phyloP scores from a whole-genome alignment of 2,329 filamentous ascomycete genomes.

The Scleromitrula shiraiana region DNA sequence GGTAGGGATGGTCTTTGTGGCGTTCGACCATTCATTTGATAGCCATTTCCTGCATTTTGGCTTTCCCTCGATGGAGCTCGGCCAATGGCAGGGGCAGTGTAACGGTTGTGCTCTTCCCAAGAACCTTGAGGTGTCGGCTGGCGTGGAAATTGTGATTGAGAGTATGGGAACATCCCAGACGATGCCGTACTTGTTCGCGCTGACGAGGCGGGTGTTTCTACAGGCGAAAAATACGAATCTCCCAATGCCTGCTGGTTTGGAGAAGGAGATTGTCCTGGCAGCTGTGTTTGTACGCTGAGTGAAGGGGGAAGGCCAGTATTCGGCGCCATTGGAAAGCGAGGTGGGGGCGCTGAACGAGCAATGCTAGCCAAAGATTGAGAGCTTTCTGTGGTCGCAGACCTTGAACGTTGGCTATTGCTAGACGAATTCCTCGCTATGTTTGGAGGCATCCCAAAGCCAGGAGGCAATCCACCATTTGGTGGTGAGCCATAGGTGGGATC shows the following conservation, averaged over 20 bases:
- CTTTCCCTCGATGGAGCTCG: conserved; percentile 74
- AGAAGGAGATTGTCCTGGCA: conserved; percentile 31
- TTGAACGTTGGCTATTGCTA: conserved; percentile 64
- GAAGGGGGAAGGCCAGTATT: conserved; percentile 37
- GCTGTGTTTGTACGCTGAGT: conserved; percentile 62
- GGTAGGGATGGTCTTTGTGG: conserved; percentile 74
- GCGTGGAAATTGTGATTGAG: conserved; percentile 73
- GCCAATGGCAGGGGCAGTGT: conserved; percentile 81
- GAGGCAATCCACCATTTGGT: conserved; percentile 30
- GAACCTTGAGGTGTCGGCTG: conserved; percentile 58
- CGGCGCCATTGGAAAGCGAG: conserved; percentile 57
- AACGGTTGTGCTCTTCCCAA: conserved; percentile 69
- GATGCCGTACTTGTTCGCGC: conserved; percentile 41
- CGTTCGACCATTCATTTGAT: conserved; percentile 54
- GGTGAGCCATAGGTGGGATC: conserved; percentile 27
- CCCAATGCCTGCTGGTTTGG: conserved; percentile 25
- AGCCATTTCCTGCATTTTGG: conserved; percentile 48
- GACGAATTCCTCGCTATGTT: conserved; percentile 62
- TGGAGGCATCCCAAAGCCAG: conserved; percentile 16
- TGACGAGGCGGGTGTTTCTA: conserved; percentile 69
- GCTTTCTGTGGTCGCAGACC: conserved; percentile 69
- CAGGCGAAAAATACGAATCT: conserved; percentile 91
- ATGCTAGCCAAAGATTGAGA: conserved; percentile 49
- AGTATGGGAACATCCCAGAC: conserved; percentile 33
- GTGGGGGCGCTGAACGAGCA: conserved; percentile 50